Conservation (phyloP, 805 yeast genomes). For the Saccharomycopsis synnaedendra region DNA sequence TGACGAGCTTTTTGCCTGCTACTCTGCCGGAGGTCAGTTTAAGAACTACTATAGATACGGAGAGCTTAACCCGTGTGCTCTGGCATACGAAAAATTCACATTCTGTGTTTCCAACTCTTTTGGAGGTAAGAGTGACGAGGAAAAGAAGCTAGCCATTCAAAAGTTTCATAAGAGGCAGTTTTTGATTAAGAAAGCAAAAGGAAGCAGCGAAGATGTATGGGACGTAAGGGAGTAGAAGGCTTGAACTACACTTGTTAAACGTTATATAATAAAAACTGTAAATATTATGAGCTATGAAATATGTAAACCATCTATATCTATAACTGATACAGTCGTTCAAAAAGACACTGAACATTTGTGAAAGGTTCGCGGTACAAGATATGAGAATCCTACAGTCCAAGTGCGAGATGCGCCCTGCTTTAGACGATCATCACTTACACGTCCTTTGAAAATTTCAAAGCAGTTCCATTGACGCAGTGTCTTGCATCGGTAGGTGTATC, state of each 20-base stretch:
- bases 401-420: too few relatives aligned
- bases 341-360: too few relatives aligned
- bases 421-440: too few relatives aligned
- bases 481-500: slow-evolving; percentile 78
- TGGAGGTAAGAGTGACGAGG: slow-evolving; percentile 19
- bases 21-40: slow-evolving; percentile 83
- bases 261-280: background rate
- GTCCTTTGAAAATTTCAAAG: slow-evolving; percentile 45
- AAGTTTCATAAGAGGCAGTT: slow-evolving; percentile 57
- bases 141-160: slow-evolving; percentile 40
- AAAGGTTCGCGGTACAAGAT: too few relatives aligned
- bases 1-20: slow-evolving; percentile 78
- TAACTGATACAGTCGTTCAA: too few relatives aligned
- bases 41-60: slow-evolving; percentile 81
- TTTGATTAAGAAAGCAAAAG: slow-evolving; percentile 49
- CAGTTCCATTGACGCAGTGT: slow-evolving; percentile 87
- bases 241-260: background rate
- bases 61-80: slow-evolving; percentile 56
- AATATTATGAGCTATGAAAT: background rate
- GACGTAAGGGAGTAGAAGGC: slow-evolving; percentile 22
- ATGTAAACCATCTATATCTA: too few relatives aligned
- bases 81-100: slow-evolving; percentile 62
- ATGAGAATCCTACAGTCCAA: too few relatives aligned
- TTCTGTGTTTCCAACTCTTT: slow-evolving; percentile 56
- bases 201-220: slow-evolving; percentile 87